These are phyloP conservation scores for Davidsoniella eucalypti DNA, from an alignment of 2,329 filamentous ascomycete genomes.

Conservation along the genomic window DNA sequence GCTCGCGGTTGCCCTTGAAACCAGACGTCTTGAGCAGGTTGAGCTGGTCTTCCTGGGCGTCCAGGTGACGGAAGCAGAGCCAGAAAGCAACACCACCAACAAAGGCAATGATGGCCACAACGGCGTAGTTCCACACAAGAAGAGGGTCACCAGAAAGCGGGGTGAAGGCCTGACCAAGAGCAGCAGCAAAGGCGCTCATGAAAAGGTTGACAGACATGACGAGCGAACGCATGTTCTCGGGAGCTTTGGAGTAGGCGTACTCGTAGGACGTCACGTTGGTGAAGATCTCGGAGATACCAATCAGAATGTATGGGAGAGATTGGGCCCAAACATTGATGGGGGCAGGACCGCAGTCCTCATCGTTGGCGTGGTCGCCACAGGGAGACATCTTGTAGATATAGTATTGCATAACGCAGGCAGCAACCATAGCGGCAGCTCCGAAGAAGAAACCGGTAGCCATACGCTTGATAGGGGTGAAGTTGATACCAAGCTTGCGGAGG, in stretches of 20 bases:
- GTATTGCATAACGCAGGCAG: slow-evolving; percentile 38
- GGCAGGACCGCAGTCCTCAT: slow-evolving; percentile 34
- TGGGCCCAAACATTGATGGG: slow-evolving; percentile 51
- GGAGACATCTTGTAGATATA: slow-evolving; percentile 47
- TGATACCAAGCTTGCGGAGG: slow-evolving; percentile 44
- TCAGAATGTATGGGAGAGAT: slow-evolving; percentile 33
- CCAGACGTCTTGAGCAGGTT: slow-evolving; percentile 41
- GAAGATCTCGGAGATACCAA: slow-evolving; percentile 36
- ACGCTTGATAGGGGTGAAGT: slow-evolving; percentile 60
- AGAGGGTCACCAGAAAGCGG: slow-evolving; percentile 46
- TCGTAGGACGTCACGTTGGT: slow-evolving; percentile 47
- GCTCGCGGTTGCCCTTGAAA: slow-evolving; percentile 25
- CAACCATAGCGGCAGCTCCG: slow-evolving; percentile 44
- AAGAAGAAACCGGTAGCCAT: slow-evolving; percentile 56
- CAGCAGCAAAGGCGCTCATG: slow-evolving; percentile 52
- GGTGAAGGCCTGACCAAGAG: slow-evolving; percentile 53
- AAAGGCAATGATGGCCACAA: slow-evolving; percentile 44
- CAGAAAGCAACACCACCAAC: slow-evolving; percentile 50
- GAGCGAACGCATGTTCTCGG: slow-evolving; percentile 66
- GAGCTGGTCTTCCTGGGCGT: slow-evolving; percentile 49
- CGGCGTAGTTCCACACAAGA: slow-evolving; percentile 55
- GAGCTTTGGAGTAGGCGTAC: slow-evolving; percentile 63
- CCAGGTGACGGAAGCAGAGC: slow-evolving; percentile 48
- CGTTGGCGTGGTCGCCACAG: slow-evolving; percentile 40
- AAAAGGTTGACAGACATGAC: slow-evolving; percentile 54